phyloP scores from a whole-genome alignment of 2,329 filamentous ascomycete species.

The Epichloe gansuensis region DNA sequence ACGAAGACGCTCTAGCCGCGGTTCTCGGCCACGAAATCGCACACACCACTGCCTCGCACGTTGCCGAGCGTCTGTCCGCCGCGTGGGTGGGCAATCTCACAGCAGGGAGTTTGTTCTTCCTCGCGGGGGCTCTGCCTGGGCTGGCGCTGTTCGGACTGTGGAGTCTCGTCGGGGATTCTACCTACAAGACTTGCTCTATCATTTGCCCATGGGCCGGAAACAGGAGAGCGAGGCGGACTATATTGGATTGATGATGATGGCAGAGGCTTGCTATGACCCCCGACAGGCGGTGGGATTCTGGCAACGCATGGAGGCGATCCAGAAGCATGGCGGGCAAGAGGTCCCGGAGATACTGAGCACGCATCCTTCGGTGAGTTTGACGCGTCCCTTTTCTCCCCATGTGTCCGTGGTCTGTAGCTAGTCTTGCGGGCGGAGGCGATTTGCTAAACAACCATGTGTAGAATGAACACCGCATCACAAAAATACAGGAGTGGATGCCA shows the following conservation, averaged over 20 bases:
- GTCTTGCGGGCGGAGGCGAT: background rate
- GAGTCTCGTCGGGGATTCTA: constrained; percentile 31
- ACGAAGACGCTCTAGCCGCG: constrained; percentile 58
- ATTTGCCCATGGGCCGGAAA: constrained; percentile 53
- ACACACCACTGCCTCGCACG: constrained; percentile 59
- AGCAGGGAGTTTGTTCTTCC: constrained; percentile 35
- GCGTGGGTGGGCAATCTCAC: constrained; percentile 40
- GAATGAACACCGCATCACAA: constrained; percentile 51
- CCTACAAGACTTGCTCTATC: constrained; percentile 51
- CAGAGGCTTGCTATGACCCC: constrained; percentile 66
- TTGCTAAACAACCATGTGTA: constrained; percentile 13
- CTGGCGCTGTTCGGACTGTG: constrained; percentile 26
- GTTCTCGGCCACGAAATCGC: constrained; percentile 73
- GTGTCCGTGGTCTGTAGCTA: no score
- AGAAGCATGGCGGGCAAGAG: constrained; percentile 28
- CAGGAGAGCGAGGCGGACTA: constrained; percentile 73
- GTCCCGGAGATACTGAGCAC: constrained; percentile 64
- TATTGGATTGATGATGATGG: constrained; percentile 74
- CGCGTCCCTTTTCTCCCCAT: background rate
- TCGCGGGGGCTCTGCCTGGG: constrained; percentile 32
- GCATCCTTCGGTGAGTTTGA: constrained; percentile 53
- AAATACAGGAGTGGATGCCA: constrained; percentile 52
- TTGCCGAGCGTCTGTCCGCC: constrained; percentile 49
- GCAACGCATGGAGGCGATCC: constrained; percentile 49
- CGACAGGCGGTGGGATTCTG: constrained; percentile 53